phyloP scores from a whole-genome alignment of 441 rosid species.

The Breynia disticha region DNA sequence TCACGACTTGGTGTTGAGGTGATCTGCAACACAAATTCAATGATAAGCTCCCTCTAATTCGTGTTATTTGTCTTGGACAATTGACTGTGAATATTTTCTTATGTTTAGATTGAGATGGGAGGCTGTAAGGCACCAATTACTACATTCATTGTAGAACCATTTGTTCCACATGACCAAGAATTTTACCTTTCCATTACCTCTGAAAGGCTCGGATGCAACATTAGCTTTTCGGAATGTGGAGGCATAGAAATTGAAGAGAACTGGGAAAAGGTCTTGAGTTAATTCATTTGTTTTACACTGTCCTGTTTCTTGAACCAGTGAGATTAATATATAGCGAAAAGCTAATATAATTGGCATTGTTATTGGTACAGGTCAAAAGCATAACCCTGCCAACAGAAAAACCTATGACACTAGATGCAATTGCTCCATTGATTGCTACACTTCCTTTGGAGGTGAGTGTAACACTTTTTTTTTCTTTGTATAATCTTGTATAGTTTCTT shows the following conservation, averaged over 20 bases:
- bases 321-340: no score
- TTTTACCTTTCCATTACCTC: constrained; percentile 72
- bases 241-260: constrained; percentile 97
- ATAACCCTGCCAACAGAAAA: constrained; percentile 57
- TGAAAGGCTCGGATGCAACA: constrained; percentile 69
- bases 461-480: neutral
- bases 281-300: no score
- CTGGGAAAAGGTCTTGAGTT: constrained; percentile 58
- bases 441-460: constrained; percentile 61
- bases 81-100: neutral
- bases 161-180: constrained; percentile 74
- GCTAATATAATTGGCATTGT: no score
- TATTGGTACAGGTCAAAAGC: constrained; percentile 54
- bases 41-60: neutral
- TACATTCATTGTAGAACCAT: constrained; percentile 84
- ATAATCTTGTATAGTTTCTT: constrained; percentile 9
- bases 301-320: no score
- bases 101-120: constrained; percentile 69
- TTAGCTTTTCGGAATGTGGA: constrained; percentile 88
- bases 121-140: constrained; percentile 89
- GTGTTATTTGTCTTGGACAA: neutral
- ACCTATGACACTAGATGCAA: constrained; percentile 46
- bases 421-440: constrained; percentile 84
- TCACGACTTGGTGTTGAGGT: constrained; percentile 80
- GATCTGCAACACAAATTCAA: neutral